Percentiles rank a stretch among this genome's conserved stretches.
Evolutionary conservation across 306 rosid species (phyloP).

Genomic region (Ormosia emarginata): DNA sequence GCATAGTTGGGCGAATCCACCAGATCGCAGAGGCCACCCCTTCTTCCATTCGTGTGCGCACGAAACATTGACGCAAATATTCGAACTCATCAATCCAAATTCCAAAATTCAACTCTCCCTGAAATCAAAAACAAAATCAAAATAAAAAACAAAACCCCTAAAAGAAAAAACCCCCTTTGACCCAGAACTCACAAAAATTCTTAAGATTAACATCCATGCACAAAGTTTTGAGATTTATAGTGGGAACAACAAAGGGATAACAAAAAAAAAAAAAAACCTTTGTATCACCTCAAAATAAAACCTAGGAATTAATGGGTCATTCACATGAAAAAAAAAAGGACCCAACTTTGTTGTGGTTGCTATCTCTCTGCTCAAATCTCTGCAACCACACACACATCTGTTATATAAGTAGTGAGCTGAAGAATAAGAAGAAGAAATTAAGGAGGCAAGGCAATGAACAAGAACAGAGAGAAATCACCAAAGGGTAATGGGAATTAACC

Average conservation of each 20-base stretch:
- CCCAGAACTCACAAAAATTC: not conserved
- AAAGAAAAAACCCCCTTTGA: slow-evolving; percentile 40
- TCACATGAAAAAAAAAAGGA: slow-evolving; percentile 18
- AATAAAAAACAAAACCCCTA: not conserved
- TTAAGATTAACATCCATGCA: slow-evolving; percentile 24
- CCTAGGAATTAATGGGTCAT: slow-evolving; percentile 8
- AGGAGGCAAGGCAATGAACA: slow-evolving; percentile 32
- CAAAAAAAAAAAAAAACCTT: not conserved
- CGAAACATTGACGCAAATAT: slow-evolving; percentile 60
- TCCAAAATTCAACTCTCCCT: slow-evolving; percentile 41
- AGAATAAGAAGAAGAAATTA: slow-evolving; percentile 21
- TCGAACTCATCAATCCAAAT: slow-evolving; percentile 63
- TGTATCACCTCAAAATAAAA: slow-evolving; percentile 19
- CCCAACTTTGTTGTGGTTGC: not conserved
- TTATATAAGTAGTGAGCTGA: slow-evolving; percentile 2
- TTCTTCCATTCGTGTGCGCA: slow-evolving; percentile 73
- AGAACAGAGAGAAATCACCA: slow-evolving; percentile 4
- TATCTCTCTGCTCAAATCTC: slow-evolving; percentile 2
- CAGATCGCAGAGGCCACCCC: slow-evolving; percentile 91
- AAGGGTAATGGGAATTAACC: slow-evolving; percentile 41
- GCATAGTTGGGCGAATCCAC: slow-evolving; percentile 90
- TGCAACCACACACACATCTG: not conserved
- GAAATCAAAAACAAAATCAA: slow-evolving; percentile 13
- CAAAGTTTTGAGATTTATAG: slow-evolving; percentile 27
- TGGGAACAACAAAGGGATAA: not conserved